Percentiles rank a stretch among this genome's conserved stretches.
These are phyloP conservation scores for Candida vartiovaarae DNA, from an alignment of 805 yeast genomes.

Conservation along the genomic window DNA sequence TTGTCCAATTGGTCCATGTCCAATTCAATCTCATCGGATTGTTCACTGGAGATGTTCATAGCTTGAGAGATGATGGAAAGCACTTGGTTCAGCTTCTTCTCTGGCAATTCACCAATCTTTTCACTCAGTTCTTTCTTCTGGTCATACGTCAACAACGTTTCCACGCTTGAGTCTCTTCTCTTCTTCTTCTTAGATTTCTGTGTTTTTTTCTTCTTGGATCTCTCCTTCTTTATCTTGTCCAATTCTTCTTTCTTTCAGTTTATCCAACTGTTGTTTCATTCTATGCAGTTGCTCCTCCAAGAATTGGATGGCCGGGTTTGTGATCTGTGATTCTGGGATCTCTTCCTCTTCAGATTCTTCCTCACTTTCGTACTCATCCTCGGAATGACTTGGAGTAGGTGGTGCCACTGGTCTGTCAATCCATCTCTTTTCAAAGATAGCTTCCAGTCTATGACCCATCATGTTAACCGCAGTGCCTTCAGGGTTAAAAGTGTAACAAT, in stretches of 20 bases:
- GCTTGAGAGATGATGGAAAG: conserved; percentile 78
- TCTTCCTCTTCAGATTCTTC: conserved; percentile 39
- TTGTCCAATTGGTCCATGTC: conserved; percentile 93
- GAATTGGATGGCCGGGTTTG: conserved; percentile 85
- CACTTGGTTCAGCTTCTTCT: conserved; percentile 76
- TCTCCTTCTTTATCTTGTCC: conserved; percentile 58
- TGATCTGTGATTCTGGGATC: conserved; percentile 54
- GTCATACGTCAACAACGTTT: conserved; percentile 67
- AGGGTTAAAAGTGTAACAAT: conserved; percentile 91
- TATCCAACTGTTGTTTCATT: conserved; percentile 79
- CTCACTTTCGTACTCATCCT: conserved; percentile 22
- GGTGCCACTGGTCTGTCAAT: conserved; percentile 72
- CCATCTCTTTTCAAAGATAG: conserved; percentile 84
- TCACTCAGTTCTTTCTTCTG: conserved; percentile 94
- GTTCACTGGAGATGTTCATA: conserved; percentile 46
- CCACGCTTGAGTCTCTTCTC: conserved; percentile 21
- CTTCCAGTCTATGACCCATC: conserved; percentile 92
- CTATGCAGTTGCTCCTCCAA: conserved; percentile 80
- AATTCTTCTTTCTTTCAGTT: conserved; percentile 76
- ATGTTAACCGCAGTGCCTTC: conserved; percentile 93
- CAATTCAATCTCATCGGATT: conserved; percentile 90
- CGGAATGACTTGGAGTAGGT: conserved; percentile 20
- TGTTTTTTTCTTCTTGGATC: conserved; percentile 39
- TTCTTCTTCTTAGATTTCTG: conserved; percentile 28
- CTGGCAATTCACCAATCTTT: conserved; percentile 68